A percentile compares a stretch with the other conserved stretches of the same genome.
Conservation (phyloP, 352 stramenopile genomes). For the Pythium vanterpoolii region DNA sequence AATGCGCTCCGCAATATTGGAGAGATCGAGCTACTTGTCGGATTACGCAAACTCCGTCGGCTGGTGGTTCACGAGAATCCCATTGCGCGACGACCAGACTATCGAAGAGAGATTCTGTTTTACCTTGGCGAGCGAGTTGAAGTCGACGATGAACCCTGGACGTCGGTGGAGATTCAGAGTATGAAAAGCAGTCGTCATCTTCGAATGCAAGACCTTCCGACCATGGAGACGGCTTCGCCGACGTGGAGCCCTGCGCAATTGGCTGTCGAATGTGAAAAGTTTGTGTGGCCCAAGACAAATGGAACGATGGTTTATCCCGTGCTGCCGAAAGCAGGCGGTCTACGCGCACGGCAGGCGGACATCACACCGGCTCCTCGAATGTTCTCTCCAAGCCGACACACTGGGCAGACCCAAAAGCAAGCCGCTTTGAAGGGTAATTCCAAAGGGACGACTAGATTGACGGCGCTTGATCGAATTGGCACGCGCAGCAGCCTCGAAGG, state of each 20-base stretch:
- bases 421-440: background rate
- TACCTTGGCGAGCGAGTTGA: slow-evolving; percentile 65
- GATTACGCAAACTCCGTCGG: slow-evolving; percentile 33
- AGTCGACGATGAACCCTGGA: slow-evolving; percentile 66
- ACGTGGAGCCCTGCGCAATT: background rate
- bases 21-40: slow-evolving; percentile 50
- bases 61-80: slow-evolving; percentile 77
- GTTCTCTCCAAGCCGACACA: slow-evolving; percentile 16
- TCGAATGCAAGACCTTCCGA: slow-evolving; percentile 1
- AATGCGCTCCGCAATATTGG: slow-evolving; percentile 55
- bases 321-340: background rate
- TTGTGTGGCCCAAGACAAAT: background rate
- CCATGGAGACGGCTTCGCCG: background rate
- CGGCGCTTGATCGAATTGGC: slow-evolving; percentile 3
- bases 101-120: slow-evolving; percentile 78
- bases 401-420: background rate
- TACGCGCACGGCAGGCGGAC: slow-evolving; percentile 10
- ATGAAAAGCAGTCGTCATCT: slow-evolving; percentile 69
- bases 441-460: background rate
- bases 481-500: slow-evolving; percentile 16
- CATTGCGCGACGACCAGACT: slow-evolving; percentile 64
- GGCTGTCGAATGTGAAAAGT: background rate
- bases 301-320: slow-evolving; percentile 19
- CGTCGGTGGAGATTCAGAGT: slow-evolving; percentile 49
- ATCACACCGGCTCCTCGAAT: slow-evolving; percentile 18